Conservation (phyloP, 139 green algal genomes). For the Coelastrella sp. region DNA sequence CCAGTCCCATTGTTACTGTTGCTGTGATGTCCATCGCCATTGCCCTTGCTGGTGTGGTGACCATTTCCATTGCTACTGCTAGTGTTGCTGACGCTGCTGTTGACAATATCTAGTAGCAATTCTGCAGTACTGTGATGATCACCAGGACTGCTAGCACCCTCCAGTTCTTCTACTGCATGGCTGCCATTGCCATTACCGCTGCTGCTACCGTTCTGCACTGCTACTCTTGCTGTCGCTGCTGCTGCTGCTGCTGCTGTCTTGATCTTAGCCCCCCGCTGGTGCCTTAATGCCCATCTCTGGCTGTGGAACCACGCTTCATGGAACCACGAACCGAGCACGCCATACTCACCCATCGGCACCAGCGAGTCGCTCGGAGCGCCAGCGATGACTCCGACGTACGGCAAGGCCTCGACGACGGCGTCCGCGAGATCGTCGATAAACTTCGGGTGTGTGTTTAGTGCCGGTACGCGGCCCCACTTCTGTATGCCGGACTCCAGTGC, state of each 20-base stretch:
- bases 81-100: neutral
- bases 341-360: conserved; percentile 52
- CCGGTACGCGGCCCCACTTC: conserved; percentile 96
- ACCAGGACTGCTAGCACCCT: neutral
- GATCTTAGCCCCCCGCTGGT: neutral
- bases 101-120: too few species aligned
- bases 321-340: neutral
- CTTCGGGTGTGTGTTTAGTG: conserved; percentile 90
- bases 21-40: too few species aligned
- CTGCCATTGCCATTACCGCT: neutral
- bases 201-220: neutral
- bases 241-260: neutral
- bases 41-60: neutral
- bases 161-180: too few species aligned
- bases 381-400: conserved; percentile 88
- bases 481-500: conserved; percentile 85
- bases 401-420: conserved; percentile 91
- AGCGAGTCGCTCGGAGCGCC: conserved; percentile 57
- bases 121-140: neutral
- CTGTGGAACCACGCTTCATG: conserved; percentile 6
- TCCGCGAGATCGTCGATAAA: conserved; percentile 99
- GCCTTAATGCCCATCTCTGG: neutral
- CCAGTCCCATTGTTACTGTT: too few species aligned
- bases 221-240: neutral
- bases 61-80: neutral